Evolutionary conservation across 768 basidiomycete species (phyloP).

Genomic region (Pisolithus microcarpus): DNA sequence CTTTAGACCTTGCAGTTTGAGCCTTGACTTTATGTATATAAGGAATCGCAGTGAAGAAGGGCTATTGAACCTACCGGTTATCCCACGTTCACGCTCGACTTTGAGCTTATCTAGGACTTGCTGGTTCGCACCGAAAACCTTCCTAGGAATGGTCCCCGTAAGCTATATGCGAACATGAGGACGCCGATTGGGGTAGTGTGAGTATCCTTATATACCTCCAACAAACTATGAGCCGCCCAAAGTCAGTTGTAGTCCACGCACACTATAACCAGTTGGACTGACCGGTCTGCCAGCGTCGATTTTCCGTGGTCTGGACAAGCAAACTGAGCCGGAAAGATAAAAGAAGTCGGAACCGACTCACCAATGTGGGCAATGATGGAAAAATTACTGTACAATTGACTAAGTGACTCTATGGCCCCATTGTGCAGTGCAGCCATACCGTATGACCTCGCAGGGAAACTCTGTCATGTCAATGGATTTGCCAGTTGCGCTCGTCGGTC

Average conservation of each 20-base stretch:
- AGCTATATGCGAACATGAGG: slow-evolving; percentile 42
- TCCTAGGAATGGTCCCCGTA: slow-evolving; percentile 77
- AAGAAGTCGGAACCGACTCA: slow-evolving; percentile 16
- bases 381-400: slow-evolving; percentile 56
- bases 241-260: not conserved
- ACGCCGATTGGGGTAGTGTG: not conserved
- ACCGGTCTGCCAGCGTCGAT: slow-evolving; percentile 88
- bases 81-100: slow-evolving; percentile 94
- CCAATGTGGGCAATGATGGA: slow-evolving; percentile 97
- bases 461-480: slow-evolving; percentile 48
- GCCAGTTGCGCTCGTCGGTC: slow-evolving; percentile 16
- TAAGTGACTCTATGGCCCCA: not conserved
- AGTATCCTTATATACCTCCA: slow-evolving; percentile 47
- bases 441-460: slow-evolving; percentile 60
- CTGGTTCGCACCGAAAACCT: slow-evolving; percentile 59
- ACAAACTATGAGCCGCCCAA: slow-evolving; percentile 39
- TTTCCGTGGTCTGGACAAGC: slow-evolving; percentile 82
- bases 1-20: slow-evolving; percentile 77
- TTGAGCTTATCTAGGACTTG: slow-evolving; percentile 92
- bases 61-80: slow-evolving; percentile 58
- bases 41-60: not conserved
- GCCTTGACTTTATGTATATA: slow-evolving; percentile 65
- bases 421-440: slow-evolving; percentile 34
- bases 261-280: slow-evolving; percentile 16
- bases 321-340: slow-evolving; percentile 3